These are phyloP conservation scores for Ensete glaucum DNA, from an alignment of 176 grass and related monocot genomes.

Conservation along the genomic window DNA sequence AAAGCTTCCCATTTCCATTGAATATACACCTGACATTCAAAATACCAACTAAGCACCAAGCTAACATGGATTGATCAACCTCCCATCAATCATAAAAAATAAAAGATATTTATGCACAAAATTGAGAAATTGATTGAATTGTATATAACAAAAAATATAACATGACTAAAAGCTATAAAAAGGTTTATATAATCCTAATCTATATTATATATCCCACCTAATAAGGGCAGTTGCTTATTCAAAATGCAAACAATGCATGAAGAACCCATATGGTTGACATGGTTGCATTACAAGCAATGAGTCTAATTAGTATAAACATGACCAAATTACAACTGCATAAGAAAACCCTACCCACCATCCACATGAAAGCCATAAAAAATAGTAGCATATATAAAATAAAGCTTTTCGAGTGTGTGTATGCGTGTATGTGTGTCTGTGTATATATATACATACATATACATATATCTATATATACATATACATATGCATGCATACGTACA, in stretches of 20 bases:
- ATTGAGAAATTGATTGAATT: background rate
- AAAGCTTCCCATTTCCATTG: conserved; percentile 89
- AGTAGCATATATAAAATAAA: background rate
- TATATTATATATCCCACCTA: background rate
- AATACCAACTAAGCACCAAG: conserved; percentile 14
- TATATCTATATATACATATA: too few species aligned
- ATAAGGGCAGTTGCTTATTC: background rate
- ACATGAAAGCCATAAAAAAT: background rate
- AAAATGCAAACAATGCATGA: background rate
- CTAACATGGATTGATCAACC: background rate
- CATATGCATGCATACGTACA: too few species aligned
- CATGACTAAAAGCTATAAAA: background rate
- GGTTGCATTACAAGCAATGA: too few species aligned
- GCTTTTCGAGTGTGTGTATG: background rate
- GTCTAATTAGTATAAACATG: too few species aligned
- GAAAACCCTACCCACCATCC: too few species aligned
- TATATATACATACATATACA: too few species aligned
- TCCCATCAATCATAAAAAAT: background rate
- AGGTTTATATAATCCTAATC: background rate
- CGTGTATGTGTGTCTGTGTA: too few species aligned
- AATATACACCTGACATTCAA: conserved; percentile 91
- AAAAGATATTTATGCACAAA: background rate
- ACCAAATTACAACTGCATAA: too few species aligned
- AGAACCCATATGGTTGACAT: too few species aligned
- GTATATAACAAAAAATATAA: background rate